A percentile compares a stretch with the other conserved stretches of the same genome.
These are phyloP conservation scores for Debaryomycetaceae sp. DNA, from an alignment of 1,139 yeast species.

Conservation along the genomic window DNA sequence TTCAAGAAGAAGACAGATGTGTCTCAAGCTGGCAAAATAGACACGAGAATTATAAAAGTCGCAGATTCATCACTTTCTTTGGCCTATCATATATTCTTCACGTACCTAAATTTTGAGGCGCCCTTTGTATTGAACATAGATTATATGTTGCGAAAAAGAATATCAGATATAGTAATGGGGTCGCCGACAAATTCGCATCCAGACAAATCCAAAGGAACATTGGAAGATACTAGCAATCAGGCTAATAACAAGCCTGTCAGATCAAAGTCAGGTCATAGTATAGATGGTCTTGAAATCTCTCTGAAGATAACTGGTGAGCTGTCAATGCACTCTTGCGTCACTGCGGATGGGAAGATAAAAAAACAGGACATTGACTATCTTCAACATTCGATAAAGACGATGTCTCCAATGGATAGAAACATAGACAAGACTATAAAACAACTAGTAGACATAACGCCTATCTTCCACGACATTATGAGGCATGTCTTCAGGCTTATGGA, in stretches of 20 bases:
- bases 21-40: slow-evolving; percentile 3
- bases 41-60: slow-evolving; percentile 37
- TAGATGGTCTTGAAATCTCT: neutral
- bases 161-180: slow-evolving; percentile 42
- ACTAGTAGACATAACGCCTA: slow-evolving; percentile 29
- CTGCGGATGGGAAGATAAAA: slow-evolving; percentile 2
- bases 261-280: too few relatives aligned
- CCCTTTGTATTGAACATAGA: slow-evolving; percentile 73
- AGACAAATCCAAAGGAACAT: neutral
- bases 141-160: slow-evolving; percentile 47
- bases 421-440: slow-evolving; percentile 24
- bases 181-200: neutral
- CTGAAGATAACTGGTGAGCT: neutral
- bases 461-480: slow-evolving; percentile 40
- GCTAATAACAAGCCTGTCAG: neutral
- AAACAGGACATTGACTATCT: slow-evolving; percentile 4
- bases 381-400: slow-evolving; percentile 1
- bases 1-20: slow-evolving; percentile 9
- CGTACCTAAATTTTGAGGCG: slow-evolving; percentile 66
- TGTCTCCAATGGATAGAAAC: slow-evolving; percentile 17
- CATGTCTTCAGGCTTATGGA: slow-evolving; percentile 63
- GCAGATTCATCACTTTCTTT: slow-evolving; percentile 52
- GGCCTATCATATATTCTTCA: slow-evolving; percentile 62
- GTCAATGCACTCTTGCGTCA: neutral
- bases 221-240: neutral